Evolutionary conservation across 257 asterid species (phyloP).

Genomic region (Jacaranda mimosifolia): DNA sequence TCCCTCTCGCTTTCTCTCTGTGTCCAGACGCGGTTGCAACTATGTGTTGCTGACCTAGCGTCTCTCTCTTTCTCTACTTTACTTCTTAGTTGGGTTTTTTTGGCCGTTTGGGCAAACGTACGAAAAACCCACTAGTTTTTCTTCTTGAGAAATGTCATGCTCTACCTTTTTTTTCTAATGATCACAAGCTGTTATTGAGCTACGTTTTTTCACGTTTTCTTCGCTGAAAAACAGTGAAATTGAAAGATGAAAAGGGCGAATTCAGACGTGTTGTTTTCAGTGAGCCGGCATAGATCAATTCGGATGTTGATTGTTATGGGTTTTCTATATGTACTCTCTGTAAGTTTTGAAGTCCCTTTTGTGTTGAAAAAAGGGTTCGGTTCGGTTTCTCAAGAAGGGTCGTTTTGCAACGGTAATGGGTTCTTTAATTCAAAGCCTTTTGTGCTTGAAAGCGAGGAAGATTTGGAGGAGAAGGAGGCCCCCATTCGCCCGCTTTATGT

Average conservation of each 20-base stretch:
- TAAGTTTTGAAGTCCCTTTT: slow-evolving; percentile 81
- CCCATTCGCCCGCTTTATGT: slow-evolving; percentile 70
- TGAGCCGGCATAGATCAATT: slow-evolving; percentile 69
- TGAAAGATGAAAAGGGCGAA: slow-evolving; percentile 69
- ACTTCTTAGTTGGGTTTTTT: slow-evolving; percentile 39
- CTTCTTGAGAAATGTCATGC: neutral
- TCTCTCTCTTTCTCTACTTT: slow-evolving; percentile 32
- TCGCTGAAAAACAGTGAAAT: slow-evolving; percentile 4
- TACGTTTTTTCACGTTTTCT: slow-evolving; percentile 2
- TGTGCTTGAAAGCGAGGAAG: slow-evolving; percentile 75
- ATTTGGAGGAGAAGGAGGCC: slow-evolving; percentile 64
- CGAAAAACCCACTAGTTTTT: slow-evolving; percentile 17
- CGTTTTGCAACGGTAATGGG: slow-evolving; percentile 47
- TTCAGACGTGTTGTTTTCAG: slow-evolving; percentile 60
- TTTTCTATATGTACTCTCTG: slow-evolving; percentile 60
- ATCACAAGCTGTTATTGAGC: slow-evolving; percentile 33
- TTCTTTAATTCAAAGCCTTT: slow-evolving; percentile 62
- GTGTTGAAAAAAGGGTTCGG: slow-evolving; percentile 64
- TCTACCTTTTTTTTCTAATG: slow-evolving; percentile 9
- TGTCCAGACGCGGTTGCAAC: slow-evolving; percentile 53
- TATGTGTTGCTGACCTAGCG: slow-evolving; percentile 60
- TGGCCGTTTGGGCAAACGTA: slow-evolving; percentile 31
- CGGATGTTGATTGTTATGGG: slow-evolving; percentile 65
- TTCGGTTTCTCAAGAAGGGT: slow-evolving; percentile 53
- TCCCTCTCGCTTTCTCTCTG: slow-evolving; percentile 23